Conservation (phyloP, 495 filamentous ascomycete species). For the Recurvomyces mirabilis region DNA sequence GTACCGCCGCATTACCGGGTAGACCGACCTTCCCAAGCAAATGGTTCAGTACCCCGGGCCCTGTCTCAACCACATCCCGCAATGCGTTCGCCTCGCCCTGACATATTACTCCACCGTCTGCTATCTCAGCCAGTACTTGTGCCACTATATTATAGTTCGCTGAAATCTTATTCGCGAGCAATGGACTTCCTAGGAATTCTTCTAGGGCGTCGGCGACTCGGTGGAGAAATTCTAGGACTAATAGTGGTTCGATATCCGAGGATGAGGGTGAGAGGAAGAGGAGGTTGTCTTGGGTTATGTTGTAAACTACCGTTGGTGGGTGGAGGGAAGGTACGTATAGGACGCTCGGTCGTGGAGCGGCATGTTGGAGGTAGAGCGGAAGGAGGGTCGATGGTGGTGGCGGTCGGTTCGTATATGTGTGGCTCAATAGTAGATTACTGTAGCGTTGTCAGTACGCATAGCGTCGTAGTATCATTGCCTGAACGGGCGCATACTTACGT, state of each 20-base stretch:
- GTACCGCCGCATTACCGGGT: constrained; percentile 2
- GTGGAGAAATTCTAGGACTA: constrained; percentile 93
- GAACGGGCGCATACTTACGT: constrained; percentile 21
- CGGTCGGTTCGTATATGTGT: constrained; percentile 82
- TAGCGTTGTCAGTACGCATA: constrained; percentile 25
- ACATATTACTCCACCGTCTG: constrained; percentile 79
- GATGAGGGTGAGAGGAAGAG: constrained; percentile 77
- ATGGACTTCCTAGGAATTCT: constrained; percentile 84
- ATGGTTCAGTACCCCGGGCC: constrained; percentile 75
- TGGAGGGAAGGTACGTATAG: constrained; percentile 70
- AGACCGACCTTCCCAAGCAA: constrained; percentile 63
- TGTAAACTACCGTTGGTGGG: constrained; percentile 85
- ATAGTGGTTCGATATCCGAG: constrained; percentile 78
- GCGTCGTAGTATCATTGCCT: too few species aligned
- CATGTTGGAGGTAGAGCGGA: constrained; percentile 76
- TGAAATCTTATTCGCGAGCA: constrained; percentile 77
- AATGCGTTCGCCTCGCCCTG: constrained; percentile 91
- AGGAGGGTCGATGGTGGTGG: constrained; percentile 65
- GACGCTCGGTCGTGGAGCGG: constrained; percentile 70
- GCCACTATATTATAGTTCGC: constrained; percentile 86
- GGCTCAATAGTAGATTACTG: constrained; percentile 75
- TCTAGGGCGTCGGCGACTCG: constrained; percentile 86
- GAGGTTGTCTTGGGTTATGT: constrained; percentile 71
- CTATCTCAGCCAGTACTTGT: constrained; percentile 90
- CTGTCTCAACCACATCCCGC: constrained; percentile 77